Base-by-base conservation (phyloP, 2,329 filamentous ascomycete genomes). In the Fusarium napiforme region DNA sequence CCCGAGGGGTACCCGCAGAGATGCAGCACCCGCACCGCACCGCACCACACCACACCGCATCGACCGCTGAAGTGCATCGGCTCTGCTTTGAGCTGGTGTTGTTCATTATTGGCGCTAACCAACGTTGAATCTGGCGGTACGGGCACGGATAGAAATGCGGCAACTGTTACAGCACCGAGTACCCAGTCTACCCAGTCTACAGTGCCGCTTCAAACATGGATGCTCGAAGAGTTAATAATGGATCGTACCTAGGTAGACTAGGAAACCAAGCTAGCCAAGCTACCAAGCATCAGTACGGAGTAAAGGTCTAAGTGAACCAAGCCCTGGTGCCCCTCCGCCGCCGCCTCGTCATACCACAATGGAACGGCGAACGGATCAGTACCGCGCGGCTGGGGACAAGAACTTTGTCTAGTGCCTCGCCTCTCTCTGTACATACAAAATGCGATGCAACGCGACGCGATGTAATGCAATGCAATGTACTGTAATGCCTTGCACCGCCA, bases 31-130 rank as follows among this genome's bases (percentile, higher is more conserved):
- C 36, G 36, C 9, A 37, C 36, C 36, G 11, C 36, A 37, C 18
- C 34, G 9, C 32, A 34, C 32, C 36, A 70, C 67, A 46, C 53
- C 67, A 70, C 67, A 70, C 67, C 64, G 64, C 72, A 74, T 74
- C 60, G 32, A 60, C 60, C 58, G 63, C 64, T 69, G 53, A 57
- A 53, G 66, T 69, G 59, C 63, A 72, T 60, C 49, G 50, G 49
- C 53, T 72, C 60, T 69, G 46, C 59, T 65, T 60, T 72, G 71
- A 74, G 63, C 45, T 64, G 58, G 43, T 64, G 47, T 39, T 60
- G 28, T 32, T 53, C 34, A 39, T 34, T 47, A 37, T 37, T 19
- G 19, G 36, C 52, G 49, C 66, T 63, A 73, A 61, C 59, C 60
- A 73, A 64, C 66, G 53, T 71, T 37, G 37, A 56, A 73, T 52